phyloP scores from a whole-genome alignment of 257 asterid genomes.

The Apocynum venetum region DNA sequence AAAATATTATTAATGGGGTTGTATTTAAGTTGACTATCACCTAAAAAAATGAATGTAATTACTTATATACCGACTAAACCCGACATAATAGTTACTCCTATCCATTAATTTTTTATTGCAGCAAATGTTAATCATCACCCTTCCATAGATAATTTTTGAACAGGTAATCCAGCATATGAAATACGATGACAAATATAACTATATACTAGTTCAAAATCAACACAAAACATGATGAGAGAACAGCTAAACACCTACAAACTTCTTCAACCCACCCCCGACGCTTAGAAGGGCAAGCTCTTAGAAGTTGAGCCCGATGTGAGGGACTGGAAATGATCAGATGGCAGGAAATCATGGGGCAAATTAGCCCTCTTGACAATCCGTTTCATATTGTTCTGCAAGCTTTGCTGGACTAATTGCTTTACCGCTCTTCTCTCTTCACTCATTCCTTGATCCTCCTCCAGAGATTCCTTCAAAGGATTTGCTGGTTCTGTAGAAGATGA shows the following conservation, averaged over 20 bases:
- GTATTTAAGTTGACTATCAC: too few relatives aligned
- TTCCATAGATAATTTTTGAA: too few relatives aligned
- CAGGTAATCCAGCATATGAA: too few relatives aligned
- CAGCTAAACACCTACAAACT: neutral
- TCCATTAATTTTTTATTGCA: too few relatives aligned
- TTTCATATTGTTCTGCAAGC: slow-evolving; percentile 82
- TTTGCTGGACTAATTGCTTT: slow-evolving; percentile 80
- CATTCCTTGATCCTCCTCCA: slow-evolving; percentile 44
- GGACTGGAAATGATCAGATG: slow-evolving; percentile 67
- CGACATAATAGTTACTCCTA: too few relatives aligned
- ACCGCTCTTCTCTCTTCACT: slow-evolving; percentile 83
- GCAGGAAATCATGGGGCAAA: slow-evolving; percentile 74
- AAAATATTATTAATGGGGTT: too few relatives aligned
- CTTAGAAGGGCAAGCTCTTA: slow-evolving; percentile 85
- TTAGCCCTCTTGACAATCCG: slow-evolving; percentile 84
- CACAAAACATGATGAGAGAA: neutral
- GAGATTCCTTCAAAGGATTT: slow-evolving; percentile 9
- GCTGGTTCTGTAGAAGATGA: slow-evolving; percentile 19
- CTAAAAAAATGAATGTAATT: too few relatives aligned
- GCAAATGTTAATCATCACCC: too few relatives aligned
- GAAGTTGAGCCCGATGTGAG: slow-evolving; percentile 68
- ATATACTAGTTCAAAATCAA: neutral
- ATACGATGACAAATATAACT: too few relatives aligned
- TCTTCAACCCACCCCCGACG: too few relatives aligned
- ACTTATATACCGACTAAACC: too few relatives aligned